Evolutionary conservation across 2,329 filamentous ascomycete species (phyloP), one percentile per base, ranked within the genome.

Genomic region (Botrytis fragariae): DNA sequence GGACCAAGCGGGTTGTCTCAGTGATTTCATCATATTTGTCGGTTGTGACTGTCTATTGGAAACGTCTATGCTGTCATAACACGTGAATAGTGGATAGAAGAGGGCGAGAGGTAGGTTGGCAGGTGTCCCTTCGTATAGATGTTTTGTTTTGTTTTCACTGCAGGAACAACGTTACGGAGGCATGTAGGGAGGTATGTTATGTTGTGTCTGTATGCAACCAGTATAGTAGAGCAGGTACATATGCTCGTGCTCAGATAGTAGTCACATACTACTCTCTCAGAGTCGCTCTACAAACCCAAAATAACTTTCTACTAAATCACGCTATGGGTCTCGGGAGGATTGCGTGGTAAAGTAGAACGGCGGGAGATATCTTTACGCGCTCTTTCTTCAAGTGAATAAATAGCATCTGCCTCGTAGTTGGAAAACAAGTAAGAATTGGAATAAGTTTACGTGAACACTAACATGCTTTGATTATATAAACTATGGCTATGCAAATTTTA

Each of bases 11-110:
- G 16, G 39, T 63, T 63, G 61, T 44, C 61, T 20, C 25, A 7
- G 61, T 63, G 22, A 62, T 42, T 39, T 61, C 59, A 37, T 35
- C 25, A n/a, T 37, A 39, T 16, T 7, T 39, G 2, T 20, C 57
- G 9, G 29, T 4, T 35, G 5, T 20, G 57, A 1, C 18, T 44
- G 37, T 39, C n/a, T 12, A 65, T 37, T 48, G 44, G 42, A 65
- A 65, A 65, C 63, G 14, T 25, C 10, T 18, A 65, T 65, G 63
- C 16, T 65, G 44, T 65, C 63, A 65, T 65, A 42, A n/a, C 39
- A 29, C n/a, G n/a, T 63, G 61, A 63, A 63, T 22, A 18, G n/a
- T 54, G 51, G 51, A 16, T 54, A n/a, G n/a, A n/a, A n/a, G n/a
- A n/a, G n/a, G n/a, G n/a, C n/a, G n/a, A n/a, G n/a, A n/a, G n/a